Base-by-base conservation (phyloP, 2,329 filamentous ascomycete genomes). In the Colletotrichum zoysiae region DNA sequence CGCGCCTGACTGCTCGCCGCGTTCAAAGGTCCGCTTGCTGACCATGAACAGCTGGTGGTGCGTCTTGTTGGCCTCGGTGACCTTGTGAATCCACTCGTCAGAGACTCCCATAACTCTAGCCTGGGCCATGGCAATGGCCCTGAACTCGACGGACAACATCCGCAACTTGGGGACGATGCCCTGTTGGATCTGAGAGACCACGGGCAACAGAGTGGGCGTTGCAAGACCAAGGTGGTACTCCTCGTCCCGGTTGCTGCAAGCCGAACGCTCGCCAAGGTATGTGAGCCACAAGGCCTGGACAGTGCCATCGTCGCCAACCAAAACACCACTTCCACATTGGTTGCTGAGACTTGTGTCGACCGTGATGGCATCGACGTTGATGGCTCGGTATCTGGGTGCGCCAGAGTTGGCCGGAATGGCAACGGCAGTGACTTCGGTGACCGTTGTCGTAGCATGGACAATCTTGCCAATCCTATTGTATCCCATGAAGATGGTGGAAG, bases 41-140 rank as follows among this genome's bases (percentile, higher is more conserved):
- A 99, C 94, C 93, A 99, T 98, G 85, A 99, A 99, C 48, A 99
- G 89, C 83, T 99, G 96, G 79, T 99, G 96, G 70, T 95, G 93
- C 62, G 96, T 92, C 50, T 94, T 93, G 81, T 99, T 98, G 74
- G 94, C 94, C 75, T 91, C 86, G 65, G 96, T 92, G 2, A 98
- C 95, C 81, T 94, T 93, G 76, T 93, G 88, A 77, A 99, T 97
- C 96, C 95, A 98, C 74, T 97, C 92, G 77, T 98, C 95, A 0
- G 93, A 94, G 1, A 98, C 94, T 12, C 96, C 96, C 95, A 99
- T 98, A 75, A 98, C 94, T 48, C 95, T 92, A 20, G 94, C 95
- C 83, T 99, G 96, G 50, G 93, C 93, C 95, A 99, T 98, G 78
- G 97, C 95, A 40, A 99, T 94, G 14, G 96, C 92, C 70, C 97